Percentiles rank a stretch among this genome's conserved stretches.
These are phyloP conservation scores for Neurospora sp. DNA, from an alignment of 495 filamentous ascomycete genomes.

Conservation along the genomic window DNA sequence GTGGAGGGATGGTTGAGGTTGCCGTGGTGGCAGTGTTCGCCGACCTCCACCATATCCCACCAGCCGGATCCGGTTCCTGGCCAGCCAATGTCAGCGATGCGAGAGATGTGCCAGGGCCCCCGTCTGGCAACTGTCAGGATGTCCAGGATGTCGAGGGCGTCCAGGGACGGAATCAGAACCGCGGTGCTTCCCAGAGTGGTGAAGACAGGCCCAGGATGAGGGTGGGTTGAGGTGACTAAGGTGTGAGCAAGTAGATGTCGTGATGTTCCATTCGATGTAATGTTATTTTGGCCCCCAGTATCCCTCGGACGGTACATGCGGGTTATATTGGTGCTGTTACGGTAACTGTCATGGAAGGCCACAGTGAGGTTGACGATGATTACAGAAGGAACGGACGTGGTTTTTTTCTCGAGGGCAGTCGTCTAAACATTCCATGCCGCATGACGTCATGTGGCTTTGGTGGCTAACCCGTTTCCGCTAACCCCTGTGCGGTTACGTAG, in stretches of 20 bases:
- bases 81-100: neutral
- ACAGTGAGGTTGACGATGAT: neutral
- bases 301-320: neutral
- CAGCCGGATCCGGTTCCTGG: neutral
- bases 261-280: neutral
- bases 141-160: neutral
- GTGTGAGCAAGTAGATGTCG: neutral
- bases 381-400: neutral
- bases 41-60: slow-evolving; percentile 2
- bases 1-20: neutral
- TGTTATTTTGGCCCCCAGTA: neutral
- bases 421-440: neutral
- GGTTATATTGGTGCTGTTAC: neutral
- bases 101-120: neutral
- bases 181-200: neutral
- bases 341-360: neutral
- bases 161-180: neutral
- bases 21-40: neutral
- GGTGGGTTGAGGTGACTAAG: neutral
- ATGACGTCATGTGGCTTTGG: slow-evolving; percentile 7
- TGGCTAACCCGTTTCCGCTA: slow-evolving; percentile 1
- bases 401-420: neutral
- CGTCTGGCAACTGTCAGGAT: neutral
- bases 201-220: neutral
- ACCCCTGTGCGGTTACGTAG: neutral